Evolutionary conservation across 768 basidiomycete genomes (phyloP).

Genomic region (Agaricus blazei): DNA sequence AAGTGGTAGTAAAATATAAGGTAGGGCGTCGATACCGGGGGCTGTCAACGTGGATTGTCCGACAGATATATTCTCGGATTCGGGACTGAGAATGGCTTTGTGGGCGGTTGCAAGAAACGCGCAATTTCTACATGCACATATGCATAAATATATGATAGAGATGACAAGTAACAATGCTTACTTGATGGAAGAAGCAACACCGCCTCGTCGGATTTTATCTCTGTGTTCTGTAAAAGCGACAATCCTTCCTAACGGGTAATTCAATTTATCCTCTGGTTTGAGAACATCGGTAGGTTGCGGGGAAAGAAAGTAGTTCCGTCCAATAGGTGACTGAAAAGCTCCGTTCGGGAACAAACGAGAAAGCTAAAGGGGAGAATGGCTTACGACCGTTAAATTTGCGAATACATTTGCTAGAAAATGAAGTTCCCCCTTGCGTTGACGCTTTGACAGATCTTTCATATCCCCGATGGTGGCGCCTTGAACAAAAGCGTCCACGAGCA

Average conservation of each 20-base stretch:
- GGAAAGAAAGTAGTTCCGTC: conserved; percentile 76
- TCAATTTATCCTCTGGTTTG: conserved; percentile 40
- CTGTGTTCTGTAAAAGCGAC: conserved; percentile 87
- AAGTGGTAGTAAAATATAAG: conserved; percentile 82
- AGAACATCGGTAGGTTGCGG: conserved; percentile 51
- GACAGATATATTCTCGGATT: conserved; percentile 49
- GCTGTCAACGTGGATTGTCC: conserved; percentile 53
- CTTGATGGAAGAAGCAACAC: conserved; percentile 88
- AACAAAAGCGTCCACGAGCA: conserved; percentile 88
- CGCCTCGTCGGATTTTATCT: conserved; percentile 81
- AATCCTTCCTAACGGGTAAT: conserved; percentile 81
- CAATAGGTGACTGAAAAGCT: conserved; percentile 55
- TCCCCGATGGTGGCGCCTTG: conserved; percentile 60
- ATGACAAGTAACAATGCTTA: conserved; percentile 24
- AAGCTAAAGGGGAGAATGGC: conserved; percentile 17
- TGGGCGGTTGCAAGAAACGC: conserved; percentile 67
- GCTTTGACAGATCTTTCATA: conserved; percentile 40
- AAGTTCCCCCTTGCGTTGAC: conserved; percentile 66
- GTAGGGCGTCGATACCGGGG: conserved; percentile 80
- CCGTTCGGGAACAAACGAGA: too few species aligned
- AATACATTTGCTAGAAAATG: conserved; percentile 95
- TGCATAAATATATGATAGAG: conserved; percentile 12
- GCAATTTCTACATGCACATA: conserved; percentile 55
- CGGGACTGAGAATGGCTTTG: conserved; percentile 63
- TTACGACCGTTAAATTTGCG: conserved; percentile 81